Base-by-base conservation (phyloP, 2,329 filamentous ascomycete genomes). In the Plenodomus lindquistii region DNA sequence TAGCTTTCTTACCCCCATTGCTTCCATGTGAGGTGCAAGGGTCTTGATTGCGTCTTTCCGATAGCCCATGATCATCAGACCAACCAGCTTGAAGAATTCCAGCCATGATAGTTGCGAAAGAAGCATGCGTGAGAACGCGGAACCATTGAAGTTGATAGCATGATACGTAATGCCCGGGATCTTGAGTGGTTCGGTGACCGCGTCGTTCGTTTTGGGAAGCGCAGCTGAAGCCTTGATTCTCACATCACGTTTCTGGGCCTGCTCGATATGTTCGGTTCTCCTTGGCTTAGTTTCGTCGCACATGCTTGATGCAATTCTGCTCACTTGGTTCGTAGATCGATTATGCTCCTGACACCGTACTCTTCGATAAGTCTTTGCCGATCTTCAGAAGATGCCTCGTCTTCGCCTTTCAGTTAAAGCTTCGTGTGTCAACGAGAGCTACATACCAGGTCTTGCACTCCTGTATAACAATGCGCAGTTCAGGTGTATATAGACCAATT, bases 251-350 rank as follows among this genome's bases (percentile, higher is more conserved):
- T 87, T 89, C 49, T 83, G 78, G 11, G 82, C 80, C 63, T 87
- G 85, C 65, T 85, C 83, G 54, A 84, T 77, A 63, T 90, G 87
- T 71, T 93, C 89, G 18, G 88, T 90, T 58, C 86, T 88, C 47
- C 19, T 5, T 6, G 9, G 9, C 36, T 59, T 15, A 60, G 48
- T 22, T 31, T n/a, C n/a, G 20, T 8, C 16, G 19, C 24, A 18
- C 9, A 3, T 11, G 5, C 9, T 20, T n/a, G 3, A 8, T 29
- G n/a, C 9, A 17, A 10, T 6, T 4, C 9, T 16, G 31, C 51
- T 71, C 79, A 89, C 84, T 86, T 84, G 53, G 90, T 89, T 46
- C 91, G 83, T 10, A 96, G 76, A 74, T 96, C 91, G 50, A 96
- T 81, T 35, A 96, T 82, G 2, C 85, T 89, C 57, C 79, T 82